Evolutionary conservation across 352 stramenopile genomes (phyloP), one percentile per base, ranked within the genome.

Genomic region (Globisporangium canariense): DNA sequence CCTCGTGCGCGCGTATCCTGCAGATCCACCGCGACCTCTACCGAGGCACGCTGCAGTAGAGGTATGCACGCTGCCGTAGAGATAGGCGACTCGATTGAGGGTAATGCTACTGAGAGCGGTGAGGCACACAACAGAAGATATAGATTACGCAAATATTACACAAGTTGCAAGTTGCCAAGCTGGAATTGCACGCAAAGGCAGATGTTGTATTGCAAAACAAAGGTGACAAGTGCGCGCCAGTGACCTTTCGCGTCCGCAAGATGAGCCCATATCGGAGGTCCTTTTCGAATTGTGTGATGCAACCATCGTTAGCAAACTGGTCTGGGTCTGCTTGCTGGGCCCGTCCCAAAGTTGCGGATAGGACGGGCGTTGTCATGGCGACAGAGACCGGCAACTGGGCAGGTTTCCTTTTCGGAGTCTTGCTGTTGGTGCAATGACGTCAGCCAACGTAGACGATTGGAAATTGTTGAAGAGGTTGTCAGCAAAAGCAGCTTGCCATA

Each of bases 1-100:
- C 80, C 7, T 81, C 83, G 13, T 90, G 83, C 62, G 62, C 71
- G 50, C 80, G 83, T 25, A 82, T 86, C 49, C 71, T 90, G 45
- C 78, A 91, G 68, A 89, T 90, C 54, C 83, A 83, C 50, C 65
- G 71, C 16, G 79, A 90, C 52, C 69, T 90, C 41, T 73, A 81
- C 61, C 58, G 58, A 47, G 73, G 70, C 40, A 69, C 65, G 7
- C 46, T 78, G 52, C 69, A 71, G 60, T 73, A 52, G 43, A 58
- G 18, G 28, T 36, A 28, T 28, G 70, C 40, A 69, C 65, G 5
- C 41, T 78, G 52, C 69, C 70, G 60, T 73, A 52, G 43, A 58
- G 18, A 16, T 36, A 8, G 32, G 7, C 36, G 36, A 41, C 36
- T 11, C 9, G 36, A 41, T 41, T 14, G 36, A 41, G 36, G 36